Conservation (phyloP, 2,329 filamentous ascomycete species). For the Penicillium sp. region DNA sequence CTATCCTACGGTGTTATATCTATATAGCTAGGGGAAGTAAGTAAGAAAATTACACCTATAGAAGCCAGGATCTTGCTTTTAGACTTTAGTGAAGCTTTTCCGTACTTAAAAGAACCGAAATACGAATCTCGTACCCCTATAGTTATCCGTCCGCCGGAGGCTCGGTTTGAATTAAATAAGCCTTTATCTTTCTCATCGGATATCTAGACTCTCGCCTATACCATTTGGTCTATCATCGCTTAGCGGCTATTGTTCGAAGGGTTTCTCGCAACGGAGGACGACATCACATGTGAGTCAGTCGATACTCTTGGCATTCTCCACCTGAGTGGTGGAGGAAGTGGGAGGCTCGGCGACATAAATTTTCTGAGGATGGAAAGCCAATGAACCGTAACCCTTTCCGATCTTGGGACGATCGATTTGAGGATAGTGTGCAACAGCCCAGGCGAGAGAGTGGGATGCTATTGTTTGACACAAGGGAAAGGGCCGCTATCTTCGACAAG, state of each 20-base stretch:
- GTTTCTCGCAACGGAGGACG: constrained; percentile 30
- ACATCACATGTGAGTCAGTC: constrained; percentile 35
- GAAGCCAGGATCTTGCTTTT: constrained; percentile 30
- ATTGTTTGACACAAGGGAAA: constrained; percentile 26
- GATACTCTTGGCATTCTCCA: constrained; percentile 35
- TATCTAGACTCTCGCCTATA: constrained; percentile 45
- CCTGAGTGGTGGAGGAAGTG: constrained; percentile 33
- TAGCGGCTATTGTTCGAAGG: constrained; percentile 34
- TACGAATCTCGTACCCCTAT: constrained; percentile 37
- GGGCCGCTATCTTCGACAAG: constrained; percentile 30
- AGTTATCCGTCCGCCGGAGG: constrained; percentile 38
- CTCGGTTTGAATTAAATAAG: constrained; percentile 36
- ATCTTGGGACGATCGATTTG: constrained; percentile 30
- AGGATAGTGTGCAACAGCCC: constrained; percentile 32
- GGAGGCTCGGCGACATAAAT: constrained; percentile 23
- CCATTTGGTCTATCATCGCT: constrained; percentile 41
- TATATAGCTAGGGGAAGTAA: constrained; percentile 15
- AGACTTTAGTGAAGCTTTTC: constrained; percentile 45
- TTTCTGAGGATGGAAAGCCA: constrained; percentile 31
- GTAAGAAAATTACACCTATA: constrained; percentile 33
- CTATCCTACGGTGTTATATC: no score
- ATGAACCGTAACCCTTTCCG: constrained; percentile 21
- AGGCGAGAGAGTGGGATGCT: constrained; percentile 26
- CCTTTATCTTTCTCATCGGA: constrained; percentile 41
- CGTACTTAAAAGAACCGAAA: constrained; percentile 23